phyloP scores from a whole-genome alignment of 2,329 filamentous ascomycete genomes.

The Clonostachys sp. region DNA sequence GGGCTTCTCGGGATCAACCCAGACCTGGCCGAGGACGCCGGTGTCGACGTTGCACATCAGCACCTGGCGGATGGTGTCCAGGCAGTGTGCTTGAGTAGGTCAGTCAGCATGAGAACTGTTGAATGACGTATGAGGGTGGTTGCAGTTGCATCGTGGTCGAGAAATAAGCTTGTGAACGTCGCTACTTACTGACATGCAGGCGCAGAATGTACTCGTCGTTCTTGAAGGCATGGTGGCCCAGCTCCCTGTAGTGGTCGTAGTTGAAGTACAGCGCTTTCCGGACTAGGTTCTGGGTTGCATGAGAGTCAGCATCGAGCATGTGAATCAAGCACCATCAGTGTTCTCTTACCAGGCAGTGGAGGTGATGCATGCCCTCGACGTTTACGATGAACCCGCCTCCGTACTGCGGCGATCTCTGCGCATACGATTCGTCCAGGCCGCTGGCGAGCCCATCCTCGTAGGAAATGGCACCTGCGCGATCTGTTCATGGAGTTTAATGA shows the following conservation, averaged over 20 bases:
- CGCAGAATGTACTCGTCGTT: slow-evolving; percentile 51
- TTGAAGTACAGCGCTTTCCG: slow-evolving; percentile 56
- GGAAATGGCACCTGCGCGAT: slow-evolving; percentile 42
- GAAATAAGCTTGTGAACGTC: no score
- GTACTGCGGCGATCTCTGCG: slow-evolving; percentile 48
- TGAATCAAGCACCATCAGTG: no score
- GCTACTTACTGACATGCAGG: slow-evolving; percentile 50
- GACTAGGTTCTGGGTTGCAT: slow-evolving; percentile 41
- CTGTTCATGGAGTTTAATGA: slow-evolving; percentile 12
- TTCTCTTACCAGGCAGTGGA: slow-evolving; percentile 48
- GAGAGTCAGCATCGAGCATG: no score
- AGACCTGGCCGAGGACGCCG: slow-evolving; percentile 56
- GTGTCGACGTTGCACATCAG: slow-evolving; percentile 60
- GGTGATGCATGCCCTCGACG: slow-evolving; percentile 49
- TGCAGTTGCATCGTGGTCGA: no score
- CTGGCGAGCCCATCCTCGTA: slow-evolving; percentile 40
- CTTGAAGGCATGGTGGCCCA: slow-evolving; percentile 45
- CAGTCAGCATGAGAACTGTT: no score
- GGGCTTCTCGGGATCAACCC: slow-evolving; percentile 40
- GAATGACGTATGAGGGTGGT: no score
- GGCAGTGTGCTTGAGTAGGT: slow-evolving; percentile 43
- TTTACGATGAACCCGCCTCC: slow-evolving; percentile 57
- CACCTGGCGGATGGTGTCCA: slow-evolving; percentile 57
- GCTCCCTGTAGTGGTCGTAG: slow-evolving; percentile 49
- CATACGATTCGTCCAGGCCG: slow-evolving; percentile 48